Evolutionary conservation across 192 early-diverging fungal genomes (phyloP), one percentile per base, ranked within the genome.

Genomic region (Diversispora epigaea): DNA sequence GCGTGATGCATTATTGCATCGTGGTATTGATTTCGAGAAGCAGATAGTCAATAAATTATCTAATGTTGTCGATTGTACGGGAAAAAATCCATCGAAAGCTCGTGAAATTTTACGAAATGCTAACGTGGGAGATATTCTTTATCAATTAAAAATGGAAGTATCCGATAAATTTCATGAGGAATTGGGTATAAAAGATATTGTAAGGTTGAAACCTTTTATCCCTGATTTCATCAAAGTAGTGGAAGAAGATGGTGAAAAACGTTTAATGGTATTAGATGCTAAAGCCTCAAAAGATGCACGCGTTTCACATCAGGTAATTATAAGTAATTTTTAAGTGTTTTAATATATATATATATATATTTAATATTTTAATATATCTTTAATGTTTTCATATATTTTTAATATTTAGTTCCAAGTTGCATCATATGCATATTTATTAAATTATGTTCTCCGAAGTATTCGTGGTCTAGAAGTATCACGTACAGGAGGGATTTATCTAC

Each of bases 381-480:
- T 32, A 32, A 32, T 32, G 2, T 32, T 32, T 32, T 32, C 25
- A 32, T 32, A 32, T 32, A 32, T 32, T 32, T 32, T 32, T 32
- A 32, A 32, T 32, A 32, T 62, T 17, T 45, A 79, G 78, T 76
- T 79, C 15, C 78, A 79, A 75, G 78, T 79, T 21, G 73, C 78
- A 21, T 55, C 73, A 6, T 79, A 79, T 61, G 64, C 73, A 4
- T 76, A 60, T 10, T 60, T 79, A 22, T 21, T 79, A 6, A 63
- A 70, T 3, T 68, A 69, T 41, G 55, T 76, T 19, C 39, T 62
- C 32, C 43, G 41, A 14, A 46, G 71, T n/a, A 76, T 79, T 3
- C 73, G 74, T 46, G 56, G 40, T 19, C 6, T 79, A 43, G 43
- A 43, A 22, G 46, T 79, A 11, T 65, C 76, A n/a, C 17, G 19